Conservation (phyloP, 2,329 filamentous ascomycete species). For the Metarhizium sp. region DNA sequence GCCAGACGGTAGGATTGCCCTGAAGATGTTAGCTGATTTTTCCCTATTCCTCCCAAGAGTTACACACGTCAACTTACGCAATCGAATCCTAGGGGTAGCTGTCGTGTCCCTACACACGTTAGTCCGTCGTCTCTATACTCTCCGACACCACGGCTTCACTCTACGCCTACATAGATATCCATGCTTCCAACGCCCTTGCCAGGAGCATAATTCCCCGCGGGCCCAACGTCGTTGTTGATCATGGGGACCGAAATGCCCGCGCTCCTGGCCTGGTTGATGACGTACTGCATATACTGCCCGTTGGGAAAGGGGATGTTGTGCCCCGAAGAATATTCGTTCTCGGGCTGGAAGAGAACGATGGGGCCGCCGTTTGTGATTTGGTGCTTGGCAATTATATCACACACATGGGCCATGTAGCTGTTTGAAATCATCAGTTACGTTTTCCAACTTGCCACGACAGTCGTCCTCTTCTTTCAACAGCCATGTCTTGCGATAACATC, state of each 20-base stretch:
- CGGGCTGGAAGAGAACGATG: slow-evolving; percentile 68
- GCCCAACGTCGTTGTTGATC: slow-evolving; percentile 63
- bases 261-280: slow-evolving; percentile 57
- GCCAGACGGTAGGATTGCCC: slow-evolving; percentile 44
- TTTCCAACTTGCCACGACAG: not conserved
- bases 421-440: not conserved
- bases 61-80: slow-evolving; percentile 20
- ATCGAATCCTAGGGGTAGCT: slow-evolving; percentile 34
- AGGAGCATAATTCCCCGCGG: slow-evolving; percentile 53
- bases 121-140: not conserved
- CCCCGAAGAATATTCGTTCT: slow-evolving; percentile 66
- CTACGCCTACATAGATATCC: slow-evolving; percentile 45
- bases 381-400: slow-evolving; percentile 57
- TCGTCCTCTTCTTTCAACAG: too few species aligned
- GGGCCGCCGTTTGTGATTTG: slow-evolving; percentile 80
- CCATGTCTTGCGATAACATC: not conserved
- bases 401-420: slow-evolving; percentile 53
- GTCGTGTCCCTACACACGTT: slow-evolving; percentile 19
- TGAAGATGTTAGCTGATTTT: slow-evolving; percentile 1
- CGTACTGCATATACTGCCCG: slow-evolving; percentile 58
- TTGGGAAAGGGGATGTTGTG: slow-evolving; percentile 50
- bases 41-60: not conserved
- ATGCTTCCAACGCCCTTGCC: slow-evolving; percentile 43
- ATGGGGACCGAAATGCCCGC: slow-evolving; percentile 66
- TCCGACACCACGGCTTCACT: not conserved